These are phyloP conservation scores for Conticribra guillardii DNA, from an alignment of 108 stramenopile species.

Conservation along the genomic window DNA sequence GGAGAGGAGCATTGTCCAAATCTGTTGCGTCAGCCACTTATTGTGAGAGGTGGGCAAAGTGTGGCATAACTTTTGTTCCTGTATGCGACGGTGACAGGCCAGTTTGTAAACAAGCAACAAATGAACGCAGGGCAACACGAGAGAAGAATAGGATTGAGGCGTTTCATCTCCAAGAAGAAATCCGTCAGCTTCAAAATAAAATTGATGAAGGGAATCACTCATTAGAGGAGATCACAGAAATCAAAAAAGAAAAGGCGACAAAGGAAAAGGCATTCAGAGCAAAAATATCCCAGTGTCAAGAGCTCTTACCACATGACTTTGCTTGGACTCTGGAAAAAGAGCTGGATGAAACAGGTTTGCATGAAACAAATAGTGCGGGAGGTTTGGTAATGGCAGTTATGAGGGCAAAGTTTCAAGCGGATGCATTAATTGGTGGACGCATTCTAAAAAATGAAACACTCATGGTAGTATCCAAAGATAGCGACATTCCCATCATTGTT, in stretches of 20 bases:
- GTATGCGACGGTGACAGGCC: background rate
- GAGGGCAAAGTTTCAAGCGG: background rate
- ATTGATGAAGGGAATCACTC: background rate
- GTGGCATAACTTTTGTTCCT: background rate
- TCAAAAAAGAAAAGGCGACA: background rate
- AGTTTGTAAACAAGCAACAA: constrained; percentile 12
- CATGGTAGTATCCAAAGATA: background rate
- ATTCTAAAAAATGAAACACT: background rate
- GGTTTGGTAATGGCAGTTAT: constrained; percentile 2
- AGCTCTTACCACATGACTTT: constrained; percentile 2
- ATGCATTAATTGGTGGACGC: background rate
- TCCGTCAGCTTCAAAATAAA: background rate
- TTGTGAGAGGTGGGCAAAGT: background rate
- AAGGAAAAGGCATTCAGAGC: background rate
- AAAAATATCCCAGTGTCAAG: background rate
- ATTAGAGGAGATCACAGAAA: background rate
- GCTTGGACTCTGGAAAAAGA: background rate
- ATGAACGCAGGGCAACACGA: background rate
- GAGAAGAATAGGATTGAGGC: constrained; percentile 7
- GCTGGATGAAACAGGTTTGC: background rate
- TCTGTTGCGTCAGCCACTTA: background rate
- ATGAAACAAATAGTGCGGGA: background rate
- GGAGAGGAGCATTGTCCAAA: too few species aligned
- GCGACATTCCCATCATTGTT: background rate
- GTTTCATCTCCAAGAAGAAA: constrained; percentile 3